A percentile compares a stretch with the other conserved stretches of the same genome.
These are phyloP conservation scores for Aspergillus campestris DNA, from an alignment of 495 filamentous ascomycete species.

Conservation along the genomic window DNA sequence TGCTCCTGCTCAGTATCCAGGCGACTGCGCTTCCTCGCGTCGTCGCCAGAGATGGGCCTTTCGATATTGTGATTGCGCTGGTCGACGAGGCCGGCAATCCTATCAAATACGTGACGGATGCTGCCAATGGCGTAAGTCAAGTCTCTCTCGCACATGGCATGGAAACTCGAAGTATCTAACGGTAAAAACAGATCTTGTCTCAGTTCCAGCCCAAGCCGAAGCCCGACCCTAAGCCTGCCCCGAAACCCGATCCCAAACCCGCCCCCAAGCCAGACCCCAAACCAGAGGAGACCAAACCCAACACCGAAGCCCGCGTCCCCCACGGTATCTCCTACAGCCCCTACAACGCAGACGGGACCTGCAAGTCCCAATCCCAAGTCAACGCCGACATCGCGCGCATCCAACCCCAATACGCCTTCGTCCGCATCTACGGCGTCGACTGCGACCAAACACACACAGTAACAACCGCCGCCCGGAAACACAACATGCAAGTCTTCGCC, in stretches of 20 bases:
- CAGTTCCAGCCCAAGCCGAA: too few species aligned
- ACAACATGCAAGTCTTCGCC: conserved; percentile 59
- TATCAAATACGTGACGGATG: too few species aligned
- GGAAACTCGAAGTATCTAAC: too few species aligned
- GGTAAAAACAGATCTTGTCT: too few species aligned
- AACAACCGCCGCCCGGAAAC: conserved; percentile 46
- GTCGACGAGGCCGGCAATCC: too few species aligned
- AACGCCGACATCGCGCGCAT: conserved; percentile 48
- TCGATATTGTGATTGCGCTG: too few species aligned
- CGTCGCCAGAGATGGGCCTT: too few species aligned
- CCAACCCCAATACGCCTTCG: conserved; percentile 42
- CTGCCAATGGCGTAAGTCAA: too few species aligned
- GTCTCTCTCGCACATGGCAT: too few species aligned
- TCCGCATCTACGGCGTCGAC: conserved; percentile 77
- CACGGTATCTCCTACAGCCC: conserved; percentile 66
- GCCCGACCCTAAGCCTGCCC: too few species aligned
- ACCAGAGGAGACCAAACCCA: neutral
- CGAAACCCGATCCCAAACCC: neutral
- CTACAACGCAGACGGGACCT: conserved; percentile 56
- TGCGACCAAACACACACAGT: conserved; percentile 62
- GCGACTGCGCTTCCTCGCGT: conserved; percentile 4
- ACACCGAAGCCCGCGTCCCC: conserved; percentile 2
- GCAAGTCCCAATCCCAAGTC: conserved; percentile 58
- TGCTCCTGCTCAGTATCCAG: conserved; percentile 6
- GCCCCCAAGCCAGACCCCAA: conserved; percentile 1